Evolutionary conservation across 768 basidiomycete species (phyloP), one percentile per base, ranked within the genome.

Genomic region (Saitozyma sp.): DNA sequence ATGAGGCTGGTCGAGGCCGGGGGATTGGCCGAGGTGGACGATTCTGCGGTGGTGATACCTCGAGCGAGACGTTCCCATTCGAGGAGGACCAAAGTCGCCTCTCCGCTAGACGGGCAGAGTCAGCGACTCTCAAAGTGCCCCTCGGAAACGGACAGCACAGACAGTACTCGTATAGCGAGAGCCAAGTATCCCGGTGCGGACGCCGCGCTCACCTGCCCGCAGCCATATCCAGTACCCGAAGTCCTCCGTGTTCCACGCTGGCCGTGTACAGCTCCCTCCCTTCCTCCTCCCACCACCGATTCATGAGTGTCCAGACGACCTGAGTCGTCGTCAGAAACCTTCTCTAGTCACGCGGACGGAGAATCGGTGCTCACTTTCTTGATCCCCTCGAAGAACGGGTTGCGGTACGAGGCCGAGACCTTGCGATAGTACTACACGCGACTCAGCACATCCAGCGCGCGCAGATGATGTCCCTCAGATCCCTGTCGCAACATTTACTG

Each of bases 351-450:
- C n/a, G 45, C 2, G 45, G 11, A 17, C 45, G 13, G 20, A 20
- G n/a, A n/a, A 2, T 43, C 7, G 16, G 76, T 60, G 59, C 72
- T 84, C 84, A 74, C 76, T 38, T 83, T 83, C 61, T 85, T 83
- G 57, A 89, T 82, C 7, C 86, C 87, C 2, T 86, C 86, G 65
- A 85, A 88, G 78, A 89, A 88, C 0, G 88, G 87, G 70, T 89
- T 89, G 11, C 88, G 84, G 77, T 90, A 89, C 9, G 84, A 85
- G 17, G 85, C 77, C n/a, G 85, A 85, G 0, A 88, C 87, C 80
- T 85, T 85, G 50, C 78, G 82, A 71, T 87, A 87, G 70, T 87
- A 87, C 86, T 87, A 41, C 29, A 29, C 29, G 29, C 29, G 29
- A 29, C 29, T 29, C 29, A 29, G 29, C 29, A 29, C 29, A 29